phyloP scores from a whole-genome alignment of 805 yeast genomes.

The Yarrowia sp. region DNA sequence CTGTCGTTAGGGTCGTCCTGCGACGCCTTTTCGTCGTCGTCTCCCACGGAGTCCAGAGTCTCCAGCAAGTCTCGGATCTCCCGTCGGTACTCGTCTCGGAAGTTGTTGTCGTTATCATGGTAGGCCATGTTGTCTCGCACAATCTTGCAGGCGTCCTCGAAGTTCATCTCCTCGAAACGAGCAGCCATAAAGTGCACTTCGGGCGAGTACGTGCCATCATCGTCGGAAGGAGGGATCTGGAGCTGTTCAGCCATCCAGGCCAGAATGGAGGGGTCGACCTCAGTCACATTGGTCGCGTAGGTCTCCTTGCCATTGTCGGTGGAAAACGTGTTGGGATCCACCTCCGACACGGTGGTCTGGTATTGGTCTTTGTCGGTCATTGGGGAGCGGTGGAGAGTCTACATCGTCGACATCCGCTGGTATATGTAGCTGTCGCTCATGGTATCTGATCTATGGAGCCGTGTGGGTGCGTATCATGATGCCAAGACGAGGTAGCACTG shows the following conservation, averaged over 20 bases:
- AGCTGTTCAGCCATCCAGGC: conserved; percentile 33
- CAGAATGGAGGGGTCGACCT: conserved; percentile 13
- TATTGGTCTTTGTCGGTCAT: conserved; percentile 1
- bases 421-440: neutral
- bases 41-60: neutral
- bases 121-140: conserved; percentile 53
- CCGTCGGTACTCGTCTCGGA: conserved; percentile 48
- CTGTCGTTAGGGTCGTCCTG: conserved; percentile 15
- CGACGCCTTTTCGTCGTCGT: conserved; percentile 6
- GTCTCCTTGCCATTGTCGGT: neutral
- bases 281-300: conserved; percentile 7
- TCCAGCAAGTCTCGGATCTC: conserved; percentile 23
- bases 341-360: neutral
- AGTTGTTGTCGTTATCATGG: conserved; percentile 58
- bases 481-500: conserved; percentile 16
- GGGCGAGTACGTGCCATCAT: conserved; percentile 22
- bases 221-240: conserved; percentile 28
- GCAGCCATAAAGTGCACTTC: conserved; percentile 53
- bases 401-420: neutral
- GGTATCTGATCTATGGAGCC: conserved; percentile 24
- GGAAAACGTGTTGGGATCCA: neutral
- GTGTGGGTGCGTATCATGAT: conserved; percentile 11
- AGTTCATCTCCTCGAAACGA: conserved; percentile 51
- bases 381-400: neutral
- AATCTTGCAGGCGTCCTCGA: conserved; percentile 53